These are phyloP conservation scores for Syzygium grande DNA, from an alignment of 345 rosid species.

Conservation along the genomic window DNA sequence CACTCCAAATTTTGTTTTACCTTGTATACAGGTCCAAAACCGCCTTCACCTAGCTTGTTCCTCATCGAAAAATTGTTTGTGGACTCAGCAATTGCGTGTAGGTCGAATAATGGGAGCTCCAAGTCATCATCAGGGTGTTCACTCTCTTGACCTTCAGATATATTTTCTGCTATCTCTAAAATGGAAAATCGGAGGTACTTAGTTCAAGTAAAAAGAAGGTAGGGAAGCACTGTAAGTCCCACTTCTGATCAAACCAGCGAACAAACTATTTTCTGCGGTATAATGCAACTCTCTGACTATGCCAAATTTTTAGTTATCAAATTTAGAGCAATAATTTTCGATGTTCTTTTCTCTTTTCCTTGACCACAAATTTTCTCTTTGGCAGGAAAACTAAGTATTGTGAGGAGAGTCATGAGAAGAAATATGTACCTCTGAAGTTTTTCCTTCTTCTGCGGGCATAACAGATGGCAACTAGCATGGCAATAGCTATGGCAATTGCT, in stretches of 20 bases:
- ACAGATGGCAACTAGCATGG: not conserved
- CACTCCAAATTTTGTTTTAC: not conserved
- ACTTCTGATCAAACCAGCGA: not conserved
- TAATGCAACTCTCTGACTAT: not conserved
- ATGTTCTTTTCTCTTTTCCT: not conserved
- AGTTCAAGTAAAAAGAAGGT: not conserved
- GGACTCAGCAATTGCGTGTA: constrained; percentile 2
- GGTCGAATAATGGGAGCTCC: constrained; percentile 2
- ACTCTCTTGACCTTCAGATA: not conserved
- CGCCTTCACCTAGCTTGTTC: constrained; percentile 30
- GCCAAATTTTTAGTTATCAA: not conserved
- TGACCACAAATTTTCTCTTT: not conserved
- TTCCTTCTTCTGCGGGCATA: not conserved
- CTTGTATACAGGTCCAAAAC: constrained; percentile 22
- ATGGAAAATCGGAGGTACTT: not conserved
- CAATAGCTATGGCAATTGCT: not conserved
- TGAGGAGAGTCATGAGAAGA: not conserved
- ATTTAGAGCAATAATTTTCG: not conserved
- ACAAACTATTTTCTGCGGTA: not conserved
- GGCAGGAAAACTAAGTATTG: not conserved
- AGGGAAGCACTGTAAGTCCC: not conserved
- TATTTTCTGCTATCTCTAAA: not conserved
- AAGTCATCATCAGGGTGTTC: not conserved
- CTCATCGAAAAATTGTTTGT: constrained; percentile 9
- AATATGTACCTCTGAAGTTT: not conserved